These are phyloP conservation scores for Nicotiana sylvestris DNA, from an alignment of 257 asterid species.

Conservation along the genomic window DNA sequence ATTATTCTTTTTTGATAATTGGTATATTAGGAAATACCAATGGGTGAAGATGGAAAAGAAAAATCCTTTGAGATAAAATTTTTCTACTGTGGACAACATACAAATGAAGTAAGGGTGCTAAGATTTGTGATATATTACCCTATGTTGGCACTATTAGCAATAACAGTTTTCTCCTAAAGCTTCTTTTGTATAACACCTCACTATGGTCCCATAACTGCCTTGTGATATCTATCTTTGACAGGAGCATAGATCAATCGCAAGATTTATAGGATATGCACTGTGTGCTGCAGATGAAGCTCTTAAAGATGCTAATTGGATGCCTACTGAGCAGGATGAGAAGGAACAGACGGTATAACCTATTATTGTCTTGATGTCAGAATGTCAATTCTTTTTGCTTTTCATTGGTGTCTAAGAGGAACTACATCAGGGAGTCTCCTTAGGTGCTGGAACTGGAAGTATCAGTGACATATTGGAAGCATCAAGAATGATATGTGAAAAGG, in stretches of 20 bases:
- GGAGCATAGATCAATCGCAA: conserved; percentile 88
- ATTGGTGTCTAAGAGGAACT: conserved; percentile 32
- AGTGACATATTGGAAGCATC: conserved; percentile 87
- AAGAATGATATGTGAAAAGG: conserved; percentile 83
- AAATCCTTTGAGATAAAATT: too few relatives aligned
- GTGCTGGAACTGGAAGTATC: conserved; percentile 97
- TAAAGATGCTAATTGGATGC: conserved; percentile 87
- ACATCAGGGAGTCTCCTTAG: conserved; percentile 92
- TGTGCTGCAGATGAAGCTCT: conserved; percentile 96
- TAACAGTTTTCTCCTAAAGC: neutral
- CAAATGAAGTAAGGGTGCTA: neutral
- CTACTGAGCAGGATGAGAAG: conserved; percentile 66
- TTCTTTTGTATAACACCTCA: neutral
- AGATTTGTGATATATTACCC: neutral
- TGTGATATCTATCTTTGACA: conserved; percentile 21
- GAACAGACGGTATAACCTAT: conserved; percentile 69
- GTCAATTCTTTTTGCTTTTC: conserved; percentile 6
- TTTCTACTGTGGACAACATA: neutral
- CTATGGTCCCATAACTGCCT: neutral
- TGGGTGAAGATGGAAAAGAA: neutral
- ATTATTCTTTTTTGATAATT: neutral
- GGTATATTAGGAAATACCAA: neutral
- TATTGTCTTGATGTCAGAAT: conserved; percentile 7
- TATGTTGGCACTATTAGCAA: neutral
- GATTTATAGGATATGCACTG: conserved; percentile 88